Percentiles rank a stretch among this genome's conserved stretches.
These are phyloP conservation scores for Syzygium oleosum DNA, from an alignment of 345 rosid species.

Conservation along the genomic window DNA sequence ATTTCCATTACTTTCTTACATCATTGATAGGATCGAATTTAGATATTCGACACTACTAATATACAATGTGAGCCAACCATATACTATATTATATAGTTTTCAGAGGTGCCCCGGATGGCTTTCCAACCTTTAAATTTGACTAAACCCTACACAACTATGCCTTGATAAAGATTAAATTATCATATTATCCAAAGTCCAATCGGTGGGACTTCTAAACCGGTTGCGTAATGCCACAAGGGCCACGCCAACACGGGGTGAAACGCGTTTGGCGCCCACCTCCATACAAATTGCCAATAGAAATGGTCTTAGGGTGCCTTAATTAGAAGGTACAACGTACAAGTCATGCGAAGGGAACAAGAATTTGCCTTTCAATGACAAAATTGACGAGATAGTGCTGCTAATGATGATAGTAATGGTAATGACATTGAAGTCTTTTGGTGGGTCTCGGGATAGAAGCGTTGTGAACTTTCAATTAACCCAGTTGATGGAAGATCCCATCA, in stretches of 20 bases:
- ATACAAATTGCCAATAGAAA: not conserved
- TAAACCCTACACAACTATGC: not conserved
- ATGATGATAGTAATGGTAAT: not conserved
- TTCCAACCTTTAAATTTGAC: not conserved
- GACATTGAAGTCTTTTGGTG: not conserved
- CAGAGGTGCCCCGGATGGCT: not conserved
- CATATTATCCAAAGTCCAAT: not conserved
- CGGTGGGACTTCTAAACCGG: not conserved
- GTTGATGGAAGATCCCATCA: not conserved
- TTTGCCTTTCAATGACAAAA: not conserved
- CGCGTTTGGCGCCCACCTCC: not conserved
- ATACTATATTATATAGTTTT: not conserved
- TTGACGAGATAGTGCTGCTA: not conserved
- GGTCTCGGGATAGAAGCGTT: not conserved
- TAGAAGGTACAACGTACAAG: not conserved
- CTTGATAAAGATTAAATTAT: not conserved
- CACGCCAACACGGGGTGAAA: not conserved
- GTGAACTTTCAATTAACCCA: not conserved
- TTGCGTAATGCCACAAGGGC: not conserved
- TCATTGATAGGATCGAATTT: too few relatives aligned
- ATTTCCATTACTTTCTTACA: too few relatives aligned
- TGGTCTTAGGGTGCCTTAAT: not conserved
- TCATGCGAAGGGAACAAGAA: not conserved
- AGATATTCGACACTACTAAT: too few relatives aligned
- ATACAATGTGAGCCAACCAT: not conserved